These are phyloP conservation scores for Hyaloscypha finlandica DNA, from an alignment of 495 filamentous ascomycete genomes.

Conservation along the genomic window DNA sequence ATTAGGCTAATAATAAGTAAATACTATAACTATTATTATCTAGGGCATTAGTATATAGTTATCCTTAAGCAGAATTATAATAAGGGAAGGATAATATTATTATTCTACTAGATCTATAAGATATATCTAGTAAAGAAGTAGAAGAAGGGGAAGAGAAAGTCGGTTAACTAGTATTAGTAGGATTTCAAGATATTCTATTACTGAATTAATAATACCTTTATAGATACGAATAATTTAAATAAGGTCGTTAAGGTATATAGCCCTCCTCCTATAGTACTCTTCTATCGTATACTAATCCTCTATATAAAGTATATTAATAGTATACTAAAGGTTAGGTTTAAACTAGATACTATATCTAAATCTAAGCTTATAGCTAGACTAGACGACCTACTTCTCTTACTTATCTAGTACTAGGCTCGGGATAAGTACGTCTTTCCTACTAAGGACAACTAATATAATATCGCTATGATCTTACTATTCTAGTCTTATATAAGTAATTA, in stretches of 20 bases:
- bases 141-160: conserved; percentile 6
- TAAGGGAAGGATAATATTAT: background rate
- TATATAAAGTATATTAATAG: conserved; percentile 20
- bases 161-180: conserved; percentile 10
- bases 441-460: conserved; percentile 23
- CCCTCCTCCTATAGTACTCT: background rate
- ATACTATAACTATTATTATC: too few species aligned
- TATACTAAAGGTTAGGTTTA: conserved; percentile 20
- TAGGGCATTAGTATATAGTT: too few species aligned
- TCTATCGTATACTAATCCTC: conserved; percentile 7
- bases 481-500: conserved; percentile 25
- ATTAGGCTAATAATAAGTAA: too few species aligned
- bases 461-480: conserved; percentile 25
- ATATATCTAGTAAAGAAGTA: conserved; percentile 12
- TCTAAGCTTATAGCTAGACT: conserved; percentile 25
- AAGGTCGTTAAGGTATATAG: conserved; percentile 39
- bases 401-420: conserved; percentile 24
- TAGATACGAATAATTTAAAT: conserved; percentile 31
- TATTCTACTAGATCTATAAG: background rate
- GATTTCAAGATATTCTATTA: conserved; percentile 24
- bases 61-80: background rate
- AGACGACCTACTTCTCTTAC: conserved; percentile 24
- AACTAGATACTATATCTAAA: conserved; percentile 18
- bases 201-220: conserved; percentile 24
- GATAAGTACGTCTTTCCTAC: conserved; percentile 27